Evolutionary conservation across 257 asterid genomes (phyloP), one percentile per base, ranked within the genome.

Genomic region (Buddleja alternifolia): DNA sequence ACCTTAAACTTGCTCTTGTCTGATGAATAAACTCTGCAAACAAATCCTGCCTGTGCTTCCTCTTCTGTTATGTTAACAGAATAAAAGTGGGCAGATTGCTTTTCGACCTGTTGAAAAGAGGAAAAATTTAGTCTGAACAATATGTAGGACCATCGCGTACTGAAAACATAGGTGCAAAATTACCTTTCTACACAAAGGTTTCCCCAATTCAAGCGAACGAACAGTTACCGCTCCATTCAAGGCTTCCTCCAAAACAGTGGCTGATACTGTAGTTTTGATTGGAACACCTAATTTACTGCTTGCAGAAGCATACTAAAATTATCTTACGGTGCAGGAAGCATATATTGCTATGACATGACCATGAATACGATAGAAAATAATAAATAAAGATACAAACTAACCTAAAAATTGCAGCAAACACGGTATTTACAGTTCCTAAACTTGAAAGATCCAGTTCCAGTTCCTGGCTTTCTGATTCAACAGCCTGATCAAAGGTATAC

Each of bases 331-430:
- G 59, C 47, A 78, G 24, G 64, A 21, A 25, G 36, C 17, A 36
- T 14, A 51, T 15, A 25, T 52, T 46, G 15, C 46, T 20, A 42
- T 47, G 52, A 51, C 69, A 55, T 19, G 12, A 75, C 45, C 29
- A 63, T 51, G 61, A 42, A 48, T 20, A 70, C 25, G 37, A 51
- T 56, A 46, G 39, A 10, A 25, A 37, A 23, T n/a, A 42, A 19
- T 47, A 44, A 14, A 9, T 29, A 29, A 29, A 21, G 23, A 4
- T 59, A 47, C 45, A 41, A 62, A 75, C 81, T 69, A 58, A 91
- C 99, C 99, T 94, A 73, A 94, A 94, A 63, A 94, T 85, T 19
- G 99, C 99, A 72, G 99, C 98, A 74, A 94, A 89, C 96, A 94
- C 79, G 36, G 97, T 94, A 80, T 89, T 91, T 36, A 94, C 97